Evolutionary conservation across 129 eudicot genomes (phyloP).

Genomic region (Flaveria linearis): DNA sequence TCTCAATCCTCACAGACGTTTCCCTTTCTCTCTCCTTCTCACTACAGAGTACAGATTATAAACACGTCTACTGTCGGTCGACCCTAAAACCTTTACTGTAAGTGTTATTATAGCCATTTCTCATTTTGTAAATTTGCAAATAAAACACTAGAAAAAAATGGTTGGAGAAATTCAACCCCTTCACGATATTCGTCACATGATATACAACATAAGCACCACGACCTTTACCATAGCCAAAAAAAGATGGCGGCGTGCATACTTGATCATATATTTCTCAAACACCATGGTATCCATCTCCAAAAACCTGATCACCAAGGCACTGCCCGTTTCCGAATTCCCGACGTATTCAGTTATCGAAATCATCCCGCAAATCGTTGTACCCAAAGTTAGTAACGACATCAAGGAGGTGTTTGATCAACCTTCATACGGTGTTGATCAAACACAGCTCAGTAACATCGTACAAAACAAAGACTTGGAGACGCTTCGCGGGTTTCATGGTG

Average conservation of each 20-base stretch:
- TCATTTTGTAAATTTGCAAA: neutral
- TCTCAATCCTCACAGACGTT: too few species aligned
- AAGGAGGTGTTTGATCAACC: neutral
- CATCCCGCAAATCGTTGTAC: conserved; percentile 5
- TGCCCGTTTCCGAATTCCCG: conserved; percentile 19
- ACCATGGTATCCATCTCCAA: conserved; percentile 44
- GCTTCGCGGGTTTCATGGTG: conserved; percentile 40
- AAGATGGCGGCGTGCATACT: conserved; percentile 69
- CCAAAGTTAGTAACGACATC: neutral
- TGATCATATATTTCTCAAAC: conserved; percentile 50
- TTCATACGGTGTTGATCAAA: conserved; percentile 26
- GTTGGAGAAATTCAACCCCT: conserved; percentile 11
- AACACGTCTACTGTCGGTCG: too few species aligned
- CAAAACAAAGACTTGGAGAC: conserved; percentile 45
- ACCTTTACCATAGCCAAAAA: conserved; percentile 53
- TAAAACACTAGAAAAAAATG: neutral
- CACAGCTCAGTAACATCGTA: conserved; percentile 41
- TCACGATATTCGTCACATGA: conserved; percentile 30
- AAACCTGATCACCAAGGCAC: conserved; percentile 26
- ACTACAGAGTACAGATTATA: too few species aligned
- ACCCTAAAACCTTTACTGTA: too few species aligned
- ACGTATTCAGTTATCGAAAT: conserved; percentile 46
- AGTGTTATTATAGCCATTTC: too few species aligned
- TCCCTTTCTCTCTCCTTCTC: too few species aligned
- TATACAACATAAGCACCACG: conserved; percentile 37